Percentiles rank a stretch among this genome's conserved stretches.
Evolutionary conservation across 805 yeast species (phyloP).

Genomic region (Limtongia smithiae): DNA sequence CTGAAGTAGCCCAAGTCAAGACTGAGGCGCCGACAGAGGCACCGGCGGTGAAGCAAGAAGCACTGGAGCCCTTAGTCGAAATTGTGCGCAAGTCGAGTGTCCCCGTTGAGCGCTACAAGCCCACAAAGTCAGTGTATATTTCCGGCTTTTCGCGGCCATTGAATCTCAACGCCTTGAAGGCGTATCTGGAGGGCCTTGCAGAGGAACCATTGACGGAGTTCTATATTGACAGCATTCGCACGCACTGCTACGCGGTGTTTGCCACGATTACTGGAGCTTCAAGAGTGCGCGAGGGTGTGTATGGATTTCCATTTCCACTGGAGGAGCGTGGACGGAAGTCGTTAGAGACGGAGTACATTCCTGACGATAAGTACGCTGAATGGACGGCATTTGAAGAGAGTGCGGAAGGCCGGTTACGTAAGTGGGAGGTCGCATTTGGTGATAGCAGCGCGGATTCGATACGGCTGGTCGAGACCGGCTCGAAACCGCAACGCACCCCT

Average conservation of each 20-base stretch:
- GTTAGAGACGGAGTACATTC: constrained; percentile 12
- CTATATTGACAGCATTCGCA: constrained; percentile 26
- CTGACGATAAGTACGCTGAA: constrained; percentile 16
- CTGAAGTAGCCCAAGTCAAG: background rate
- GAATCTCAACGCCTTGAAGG: constrained; percentile 15
- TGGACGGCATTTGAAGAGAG: constrained; percentile 22
- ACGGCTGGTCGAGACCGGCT: constrained; percentile 13
- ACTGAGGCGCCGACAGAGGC: background rate
- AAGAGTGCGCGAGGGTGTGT: constrained; percentile 11
- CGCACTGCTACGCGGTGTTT: constrained; percentile 21
- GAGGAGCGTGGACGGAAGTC: constrained; percentile 21
- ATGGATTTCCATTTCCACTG: constrained; percentile 18
- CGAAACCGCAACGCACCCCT: background rate
- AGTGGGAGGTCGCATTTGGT: constrained; percentile 22
- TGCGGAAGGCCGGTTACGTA: constrained; percentile 1
- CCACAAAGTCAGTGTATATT: constrained; percentile 16
- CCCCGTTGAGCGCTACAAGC: constrained; percentile 4
- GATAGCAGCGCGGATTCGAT: background rate
- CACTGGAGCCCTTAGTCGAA: background rate
- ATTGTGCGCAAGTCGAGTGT: constrained; percentile 6
- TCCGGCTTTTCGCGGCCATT: constrained; percentile 24
- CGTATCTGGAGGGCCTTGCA: constrained; percentile 8
- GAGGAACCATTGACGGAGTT: constrained; percentile 2
- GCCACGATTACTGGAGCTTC: constrained; percentile 9
- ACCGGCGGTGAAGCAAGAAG: background rate